Evolutionary conservation across 768 basidiomycete species (phyloP).

Genomic region (Leccinum sublutescens): DNA sequence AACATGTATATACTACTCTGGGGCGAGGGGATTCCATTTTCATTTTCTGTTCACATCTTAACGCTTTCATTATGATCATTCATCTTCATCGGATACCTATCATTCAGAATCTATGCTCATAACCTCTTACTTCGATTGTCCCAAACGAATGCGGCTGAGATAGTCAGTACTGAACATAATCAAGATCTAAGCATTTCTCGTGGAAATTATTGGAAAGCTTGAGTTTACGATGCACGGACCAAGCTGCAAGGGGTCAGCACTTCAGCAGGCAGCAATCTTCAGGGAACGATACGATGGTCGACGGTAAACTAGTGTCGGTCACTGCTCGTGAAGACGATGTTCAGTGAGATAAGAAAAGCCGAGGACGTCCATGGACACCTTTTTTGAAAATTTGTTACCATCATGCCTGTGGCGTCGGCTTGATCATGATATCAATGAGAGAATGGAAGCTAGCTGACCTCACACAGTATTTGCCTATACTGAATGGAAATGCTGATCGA

Average conservation of each 20-base stretch:
- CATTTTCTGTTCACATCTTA: no score
- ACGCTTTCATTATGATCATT: no score
- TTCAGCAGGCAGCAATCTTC: no score
- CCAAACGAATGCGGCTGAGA: no score
- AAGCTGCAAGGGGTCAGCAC: constrained; percentile 13
- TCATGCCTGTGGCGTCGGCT: neutral
- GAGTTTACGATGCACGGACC: constrained; percentile 38
- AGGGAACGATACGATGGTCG: no score
- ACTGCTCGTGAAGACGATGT: no score
- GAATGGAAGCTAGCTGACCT: neutral
- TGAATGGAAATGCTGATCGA: neutral
- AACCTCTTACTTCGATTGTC: no score
- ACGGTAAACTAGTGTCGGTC: no score
- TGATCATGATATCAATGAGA: neutral
- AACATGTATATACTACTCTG: no score
- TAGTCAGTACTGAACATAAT: neutral
- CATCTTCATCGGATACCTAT: no score
- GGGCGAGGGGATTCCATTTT: no score
- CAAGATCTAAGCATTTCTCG: neutral
- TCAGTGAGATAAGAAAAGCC: neutral
- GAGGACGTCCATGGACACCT: neutral
- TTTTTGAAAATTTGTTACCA: neutral
- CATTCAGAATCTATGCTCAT: no score
- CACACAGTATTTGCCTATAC: neutral
- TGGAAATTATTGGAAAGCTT: constrained; percentile 52